These are phyloP conservation scores for Tanozyma kutaoensis DNA, from an alignment of 805 yeast genomes.

Conservation along the genomic window DNA sequence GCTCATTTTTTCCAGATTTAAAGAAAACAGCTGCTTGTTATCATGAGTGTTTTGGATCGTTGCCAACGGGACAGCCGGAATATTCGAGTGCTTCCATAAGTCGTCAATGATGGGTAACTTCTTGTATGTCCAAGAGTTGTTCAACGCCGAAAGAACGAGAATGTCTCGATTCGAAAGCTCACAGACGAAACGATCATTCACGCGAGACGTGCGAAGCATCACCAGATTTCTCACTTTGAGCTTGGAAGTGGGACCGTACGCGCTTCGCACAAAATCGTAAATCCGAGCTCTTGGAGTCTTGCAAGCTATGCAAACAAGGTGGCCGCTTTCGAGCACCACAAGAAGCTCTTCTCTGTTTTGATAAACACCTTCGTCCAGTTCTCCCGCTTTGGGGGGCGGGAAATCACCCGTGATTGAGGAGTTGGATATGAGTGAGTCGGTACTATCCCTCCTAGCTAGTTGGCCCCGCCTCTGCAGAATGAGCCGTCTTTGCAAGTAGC, in stretches of 20 bases:
- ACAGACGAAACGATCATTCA: conserved; percentile 58
- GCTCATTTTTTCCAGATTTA: too few relatives aligned
- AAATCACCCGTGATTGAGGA: conserved; percentile 19
- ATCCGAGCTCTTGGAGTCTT: conserved; percentile 29
- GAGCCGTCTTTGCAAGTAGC: conserved; percentile 23
- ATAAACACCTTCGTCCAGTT: conserved; percentile 1
- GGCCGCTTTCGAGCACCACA: conserved; percentile 39
- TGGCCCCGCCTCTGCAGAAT: conserved; percentile 9
- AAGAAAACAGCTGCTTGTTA: too few relatives aligned
- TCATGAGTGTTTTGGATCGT: conserved; percentile 1
- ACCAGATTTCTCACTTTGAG: conserved; percentile 25
- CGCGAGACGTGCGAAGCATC: conserved; percentile 55
- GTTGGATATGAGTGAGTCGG: conserved; percentile 4
- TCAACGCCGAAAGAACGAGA: conserved; percentile 50
- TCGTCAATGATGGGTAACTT: too few relatives aligned
- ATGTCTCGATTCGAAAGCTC: conserved; percentile 35
- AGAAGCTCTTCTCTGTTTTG: conserved; percentile 33
- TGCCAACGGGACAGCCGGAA: background rate
- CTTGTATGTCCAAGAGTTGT: conserved; percentile 56
- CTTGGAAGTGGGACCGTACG: conserved; percentile 5
- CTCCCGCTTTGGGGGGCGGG: conserved; percentile 11
- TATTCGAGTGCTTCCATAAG: too few relatives aligned
- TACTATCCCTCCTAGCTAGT: background rate
- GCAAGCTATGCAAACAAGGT: conserved; percentile 34
- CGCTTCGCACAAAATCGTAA: conserved; percentile 10